A percentile compares a stretch with the other conserved stretches of the same genome.
Evolutionary conservation across 345 rosid genomes (phyloP).

Genomic region (Syzygium aromaticum): DNA sequence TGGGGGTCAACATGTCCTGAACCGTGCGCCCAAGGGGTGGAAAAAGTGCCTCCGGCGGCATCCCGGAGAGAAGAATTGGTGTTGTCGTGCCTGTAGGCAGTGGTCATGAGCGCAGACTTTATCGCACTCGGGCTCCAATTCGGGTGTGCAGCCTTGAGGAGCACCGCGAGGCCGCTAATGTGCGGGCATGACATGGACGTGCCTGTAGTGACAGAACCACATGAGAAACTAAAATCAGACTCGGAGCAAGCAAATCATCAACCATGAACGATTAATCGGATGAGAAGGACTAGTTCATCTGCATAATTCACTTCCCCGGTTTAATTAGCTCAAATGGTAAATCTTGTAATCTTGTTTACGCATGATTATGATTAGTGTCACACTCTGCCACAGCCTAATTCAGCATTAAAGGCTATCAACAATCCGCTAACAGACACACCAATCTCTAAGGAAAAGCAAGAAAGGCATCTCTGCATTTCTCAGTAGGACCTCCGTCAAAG

Average conservation of each 20-base stretch:
- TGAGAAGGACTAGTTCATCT: not conserved
- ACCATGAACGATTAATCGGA: not conserved
- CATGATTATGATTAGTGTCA: not conserved
- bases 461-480: not conserved
- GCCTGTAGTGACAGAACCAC: slow-evolving; percentile 22
- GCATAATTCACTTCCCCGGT: not conserved
- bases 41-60: slow-evolving; percentile 41
- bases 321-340: not conserved
- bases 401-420: not conserved
- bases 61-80: slow-evolving; percentile 57
- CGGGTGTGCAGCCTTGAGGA: slow-evolving; percentile 79
- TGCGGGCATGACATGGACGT: slow-evolving; percentile 99
- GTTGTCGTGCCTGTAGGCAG: slow-evolving; percentile 61
- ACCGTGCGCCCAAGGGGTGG: slow-evolving; percentile 70
- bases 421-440: not conserved
- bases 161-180: slow-evolving; percentile 79
- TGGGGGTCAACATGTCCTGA: slow-evolving; percentile 83
- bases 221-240: not conserved
- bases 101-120: slow-evolving; percentile 82
- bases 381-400: not conserved
- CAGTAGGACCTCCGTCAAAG: not conserved
- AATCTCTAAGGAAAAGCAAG: not conserved
- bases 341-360: not conserved
- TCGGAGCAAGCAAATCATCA: not conserved
- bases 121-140: slow-evolving; percentile 89